phyloP scores from a whole-genome alignment of 2,329 filamentous ascomycete species.

The Colletotrichum eleusines region DNA sequence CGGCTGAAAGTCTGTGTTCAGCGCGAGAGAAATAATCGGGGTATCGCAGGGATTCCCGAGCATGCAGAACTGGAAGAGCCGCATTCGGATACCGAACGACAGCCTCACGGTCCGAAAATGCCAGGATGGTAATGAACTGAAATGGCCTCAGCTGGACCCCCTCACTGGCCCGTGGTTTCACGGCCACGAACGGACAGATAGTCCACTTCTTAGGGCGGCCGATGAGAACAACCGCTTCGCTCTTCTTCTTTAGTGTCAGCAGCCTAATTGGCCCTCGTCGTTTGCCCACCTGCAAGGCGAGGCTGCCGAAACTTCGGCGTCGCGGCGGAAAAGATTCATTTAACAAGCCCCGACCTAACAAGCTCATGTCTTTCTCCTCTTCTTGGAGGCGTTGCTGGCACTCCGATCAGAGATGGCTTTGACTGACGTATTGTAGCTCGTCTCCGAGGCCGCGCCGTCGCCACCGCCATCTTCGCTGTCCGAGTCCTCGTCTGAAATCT shows the following conservation, averaged over 20 bases:
- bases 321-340: constrained; percentile 24
- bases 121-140: constrained; percentile 11
- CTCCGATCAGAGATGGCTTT: constrained; percentile 35
- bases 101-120: constrained; percentile 6
- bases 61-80: constrained; percentile 21
- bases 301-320: constrained; percentile 36
- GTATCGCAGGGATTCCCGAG: constrained; percentile 5
- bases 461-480: constrained; percentile 37
- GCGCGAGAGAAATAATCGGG: neutral
- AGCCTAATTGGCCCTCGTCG: constrained; percentile 3
- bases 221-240: neutral
- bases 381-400: constrained; percentile 33
- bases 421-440: constrained; percentile 42
- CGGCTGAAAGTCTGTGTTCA: constrained; percentile 34
- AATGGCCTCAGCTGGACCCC: neutral
- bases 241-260: constrained; percentile 17
- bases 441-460: constrained; percentile 34
- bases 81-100: constrained; percentile 19
- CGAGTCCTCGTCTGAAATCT: constrained; percentile 38
- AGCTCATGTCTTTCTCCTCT: constrained; percentile 39
- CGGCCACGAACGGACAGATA: neutral
- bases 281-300: constrained; percentile 24
- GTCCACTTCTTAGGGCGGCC: neutral
- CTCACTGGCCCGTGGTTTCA: constrained; percentile 4
- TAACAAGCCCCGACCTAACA: constrained; percentile 4